These are phyloP conservation scores for Arthrobotrys megalospora DNA, from an alignment of 2,329 filamentous ascomycete species.

Conservation along the genomic window DNA sequence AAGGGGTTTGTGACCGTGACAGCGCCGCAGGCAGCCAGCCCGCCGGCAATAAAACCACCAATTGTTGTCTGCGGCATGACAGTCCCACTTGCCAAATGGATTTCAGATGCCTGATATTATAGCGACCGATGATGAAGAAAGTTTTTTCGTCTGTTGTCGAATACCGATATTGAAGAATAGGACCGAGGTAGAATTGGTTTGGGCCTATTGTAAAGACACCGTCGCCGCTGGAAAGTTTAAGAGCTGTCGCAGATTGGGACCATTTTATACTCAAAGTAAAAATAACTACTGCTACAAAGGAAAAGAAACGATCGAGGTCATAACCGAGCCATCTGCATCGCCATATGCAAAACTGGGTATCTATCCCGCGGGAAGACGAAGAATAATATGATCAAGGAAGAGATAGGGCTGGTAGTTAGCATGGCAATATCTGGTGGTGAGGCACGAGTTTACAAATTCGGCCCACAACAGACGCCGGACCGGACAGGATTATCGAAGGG, in stretches of 20 bases:
- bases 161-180: too few species aligned
- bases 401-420: background rate
- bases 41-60: slow-evolving; percentile 91
- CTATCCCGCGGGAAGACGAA: background rate
- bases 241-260: slow-evolving; percentile 16
- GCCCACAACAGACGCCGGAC: slow-evolving; percentile 16
- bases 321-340: background rate
- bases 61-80: slow-evolving; percentile 64
- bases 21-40: slow-evolving; percentile 95
- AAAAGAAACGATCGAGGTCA: slow-evolving; percentile 5
- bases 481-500: background rate
- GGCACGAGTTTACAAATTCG: slow-evolving; percentile 13
- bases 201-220: slow-evolving; percentile 8
- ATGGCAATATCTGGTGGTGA: background rate
- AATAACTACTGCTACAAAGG: slow-evolving; percentile 4
- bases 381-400: background rate
- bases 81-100: background rate
- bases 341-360: background rate
- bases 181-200: background rate
- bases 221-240: slow-evolving; percentile 12
- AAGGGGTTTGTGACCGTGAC: slow-evolving; percentile 98
- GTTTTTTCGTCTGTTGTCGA: background rate
- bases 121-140: background rate
- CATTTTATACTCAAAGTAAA: slow-evolving; percentile 8
- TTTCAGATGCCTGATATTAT: too few species aligned